phyloP scores from a whole-genome alignment of 441 rosid genomes.

The Aquilaria agallochum region DNA sequence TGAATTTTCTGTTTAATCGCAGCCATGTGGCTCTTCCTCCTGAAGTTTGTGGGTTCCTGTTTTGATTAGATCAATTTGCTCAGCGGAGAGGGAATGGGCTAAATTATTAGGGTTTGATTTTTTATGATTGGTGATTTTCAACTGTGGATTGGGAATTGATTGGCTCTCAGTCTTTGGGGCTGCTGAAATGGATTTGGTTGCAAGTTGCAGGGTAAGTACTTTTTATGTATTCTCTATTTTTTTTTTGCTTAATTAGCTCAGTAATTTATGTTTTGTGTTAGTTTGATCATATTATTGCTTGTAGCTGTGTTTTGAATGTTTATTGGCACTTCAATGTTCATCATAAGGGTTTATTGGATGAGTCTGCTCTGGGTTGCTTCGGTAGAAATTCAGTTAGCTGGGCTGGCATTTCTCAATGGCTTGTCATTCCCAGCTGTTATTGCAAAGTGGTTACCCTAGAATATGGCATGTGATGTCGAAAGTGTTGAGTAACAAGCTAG shows the following conservation, averaged over 20 bases:
- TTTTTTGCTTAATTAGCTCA: background rate
- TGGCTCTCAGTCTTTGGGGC: constrained; percentile 16
- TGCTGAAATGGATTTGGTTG: constrained; percentile 69
- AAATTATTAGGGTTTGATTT: constrained; percentile 20
- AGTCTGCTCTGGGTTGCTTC: background rate
- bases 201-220: constrained; percentile 70
- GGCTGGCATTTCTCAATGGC: background rate
- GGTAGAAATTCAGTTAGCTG: constrained; percentile 1
- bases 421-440: background rate
- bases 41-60: constrained; percentile 1
- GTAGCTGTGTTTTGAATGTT: background rate
- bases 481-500: background rate
- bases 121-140: constrained; percentile 23
- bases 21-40: no score
- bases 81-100: constrained; percentile 22
- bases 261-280: background rate
- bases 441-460: background rate
- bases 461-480: background rate
- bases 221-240: background rate
- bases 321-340: no score
- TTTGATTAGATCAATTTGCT: constrained; percentile 37
- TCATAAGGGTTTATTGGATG: background rate
- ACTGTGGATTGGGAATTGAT: constrained; percentile 24
- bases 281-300: background rate
- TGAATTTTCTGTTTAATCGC: no score